These are phyloP conservation scores for Bacterosira constricta DNA, from an alignment of 108 stramenopile species.

Conservation along the genomic window DNA sequence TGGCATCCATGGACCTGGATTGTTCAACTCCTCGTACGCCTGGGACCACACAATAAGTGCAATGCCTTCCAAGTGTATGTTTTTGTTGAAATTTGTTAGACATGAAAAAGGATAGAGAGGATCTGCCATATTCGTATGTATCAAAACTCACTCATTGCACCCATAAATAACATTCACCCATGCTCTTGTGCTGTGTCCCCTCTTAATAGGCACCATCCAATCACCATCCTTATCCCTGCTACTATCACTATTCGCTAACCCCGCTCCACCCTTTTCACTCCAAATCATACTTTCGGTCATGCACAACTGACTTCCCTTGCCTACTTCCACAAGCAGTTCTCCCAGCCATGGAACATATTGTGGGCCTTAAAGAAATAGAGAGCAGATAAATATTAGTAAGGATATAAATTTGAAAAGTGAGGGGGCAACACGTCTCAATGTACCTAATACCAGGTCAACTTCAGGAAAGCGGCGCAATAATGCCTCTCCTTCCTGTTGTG, in stretches of 20 bases:
- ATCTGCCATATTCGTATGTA: neutral
- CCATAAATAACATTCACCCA: constrained; percentile 93
- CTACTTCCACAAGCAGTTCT: constrained; percentile 38
- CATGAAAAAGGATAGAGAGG: constrained; percentile 31
- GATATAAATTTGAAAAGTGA: too few species aligned
- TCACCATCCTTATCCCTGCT: constrained; percentile 43
- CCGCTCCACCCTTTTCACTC: constrained; percentile 36
- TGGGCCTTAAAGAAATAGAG: too few species aligned
- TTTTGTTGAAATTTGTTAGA: too few species aligned
- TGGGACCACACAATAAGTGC: constrained; percentile 94
- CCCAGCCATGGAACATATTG: constrained; percentile 83
- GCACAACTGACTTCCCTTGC: constrained; percentile 40
- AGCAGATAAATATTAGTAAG: too few species aligned
- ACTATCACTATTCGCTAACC: constrained; percentile 12
- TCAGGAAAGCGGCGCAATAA: constrained; percentile 90
- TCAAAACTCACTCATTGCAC: constrained; percentile 59
- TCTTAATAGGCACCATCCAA: constrained; percentile 46
- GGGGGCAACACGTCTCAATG: too few species aligned
- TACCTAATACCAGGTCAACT: constrained; percentile 93
- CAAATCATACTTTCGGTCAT: constrained; percentile 51
- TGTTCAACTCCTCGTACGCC: constrained; percentile 91
- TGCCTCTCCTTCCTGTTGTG: constrained; percentile 96
- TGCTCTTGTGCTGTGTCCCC: constrained; percentile 54
- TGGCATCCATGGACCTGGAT: constrained; percentile 82
- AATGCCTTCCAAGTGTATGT: constrained; percentile 51